phyloP scores from a whole-genome alignment of 495 filamentous ascomycete genomes.

The Pseudevernia furfuracea region DNA sequence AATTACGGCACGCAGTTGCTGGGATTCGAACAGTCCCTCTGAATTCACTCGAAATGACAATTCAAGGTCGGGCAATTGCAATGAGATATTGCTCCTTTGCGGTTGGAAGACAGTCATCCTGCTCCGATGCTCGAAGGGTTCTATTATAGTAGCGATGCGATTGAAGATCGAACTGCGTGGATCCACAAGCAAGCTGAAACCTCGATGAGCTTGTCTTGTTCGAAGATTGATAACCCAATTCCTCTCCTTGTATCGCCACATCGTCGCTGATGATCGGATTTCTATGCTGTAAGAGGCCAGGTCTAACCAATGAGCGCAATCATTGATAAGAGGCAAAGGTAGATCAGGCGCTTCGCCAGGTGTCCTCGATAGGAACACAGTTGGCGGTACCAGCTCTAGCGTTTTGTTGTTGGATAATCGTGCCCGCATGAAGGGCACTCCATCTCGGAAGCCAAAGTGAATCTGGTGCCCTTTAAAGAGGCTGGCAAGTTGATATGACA shows the following conservation, averaged over 20 bases:
- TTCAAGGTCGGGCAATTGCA: conserved; percentile 16
- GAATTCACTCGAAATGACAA: conserved; percentile 16
- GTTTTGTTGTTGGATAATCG: not conserved
- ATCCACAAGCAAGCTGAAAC: conserved; percentile 13
- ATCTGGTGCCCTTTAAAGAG: conserved; percentile 32
- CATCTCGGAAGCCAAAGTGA: conserved; percentile 42
- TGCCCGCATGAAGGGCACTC: conserved; percentile 36
- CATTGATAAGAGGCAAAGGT: conserved; percentile 38
- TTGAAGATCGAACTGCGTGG: conserved; percentile 14
- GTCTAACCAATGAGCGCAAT: conserved; percentile 55
- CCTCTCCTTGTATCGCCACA: conserved; percentile 30
- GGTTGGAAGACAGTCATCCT: conserved; percentile 16
- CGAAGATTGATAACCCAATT: conserved; percentile 15
- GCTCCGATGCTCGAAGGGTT: conserved; percentile 13
- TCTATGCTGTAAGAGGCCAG: conserved; percentile 39
- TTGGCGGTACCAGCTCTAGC: conserved; percentile 14
- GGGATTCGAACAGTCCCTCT: conserved; percentile 34
- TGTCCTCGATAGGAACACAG: not conserved
- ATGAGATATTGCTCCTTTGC: not conserved
- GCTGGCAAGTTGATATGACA: conserved; percentile 38
- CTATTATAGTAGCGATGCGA: conserved; percentile 7
- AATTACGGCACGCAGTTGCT: conserved; percentile 49
- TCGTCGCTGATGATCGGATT: conserved; percentile 39
- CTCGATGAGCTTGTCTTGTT: not conserved
- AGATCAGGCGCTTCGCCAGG: conserved; percentile 27